phyloP scores from a whole-genome alignment of 257 asterid genomes.

The Echites panduratus region DNA sequence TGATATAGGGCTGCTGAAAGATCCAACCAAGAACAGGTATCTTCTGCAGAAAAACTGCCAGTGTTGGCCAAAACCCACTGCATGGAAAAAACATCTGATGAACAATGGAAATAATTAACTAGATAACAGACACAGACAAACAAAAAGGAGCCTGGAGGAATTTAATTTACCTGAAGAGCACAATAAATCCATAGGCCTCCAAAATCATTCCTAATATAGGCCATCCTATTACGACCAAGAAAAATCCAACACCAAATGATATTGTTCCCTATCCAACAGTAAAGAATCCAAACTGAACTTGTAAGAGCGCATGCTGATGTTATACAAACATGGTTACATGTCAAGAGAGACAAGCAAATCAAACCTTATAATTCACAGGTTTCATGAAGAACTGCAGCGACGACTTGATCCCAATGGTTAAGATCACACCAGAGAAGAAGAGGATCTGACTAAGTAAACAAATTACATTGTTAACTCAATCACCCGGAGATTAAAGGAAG shows the following conservation, averaged over 20 bases:
- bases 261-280: constrained; percentile 56
- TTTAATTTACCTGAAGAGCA: constrained; percentile 70
- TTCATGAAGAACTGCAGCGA: constrained; percentile 88
- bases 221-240: constrained; percentile 87
- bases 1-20: constrained; percentile 80
- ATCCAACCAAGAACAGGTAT: constrained; percentile 90
- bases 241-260: constrained; percentile 76
- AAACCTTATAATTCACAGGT: constrained; percentile 82
- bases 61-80: constrained; percentile 99
- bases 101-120: constrained; percentile 16
- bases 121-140: background rate
- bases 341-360: background rate
- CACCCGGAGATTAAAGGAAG: constrained; percentile 1
- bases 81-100: constrained; percentile 18
- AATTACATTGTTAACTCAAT: background rate
- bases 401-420: constrained; percentile 86
- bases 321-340: background rate
- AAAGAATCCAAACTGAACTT: constrained; percentile 14
- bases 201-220: constrained; percentile 90
- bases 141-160: background rate
- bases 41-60: constrained; percentile 87
- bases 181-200: constrained; percentile 89
- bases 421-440: constrained; percentile 84
- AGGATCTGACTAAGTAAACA: constrained; percentile 60
- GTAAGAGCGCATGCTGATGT: constrained; percentile 8